Evolutionary conservation across 2,329 filamentous ascomycete species (phyloP).

Genomic region (Neobulgaria alba): DNA sequence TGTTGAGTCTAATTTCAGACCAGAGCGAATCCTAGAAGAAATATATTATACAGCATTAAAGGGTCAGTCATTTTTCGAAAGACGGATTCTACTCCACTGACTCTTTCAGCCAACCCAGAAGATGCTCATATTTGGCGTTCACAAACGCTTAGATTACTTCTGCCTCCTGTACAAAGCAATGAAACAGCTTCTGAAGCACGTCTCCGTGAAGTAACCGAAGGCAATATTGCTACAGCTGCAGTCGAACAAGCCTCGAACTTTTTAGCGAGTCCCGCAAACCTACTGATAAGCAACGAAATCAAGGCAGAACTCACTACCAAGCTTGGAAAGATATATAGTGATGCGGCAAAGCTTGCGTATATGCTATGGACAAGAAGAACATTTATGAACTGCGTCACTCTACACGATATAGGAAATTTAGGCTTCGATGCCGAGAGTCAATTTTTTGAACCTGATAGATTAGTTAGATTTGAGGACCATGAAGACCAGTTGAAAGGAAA

Average conservation of each 20-base stretch:
- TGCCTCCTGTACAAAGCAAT: constrained; percentile 7
- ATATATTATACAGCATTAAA: constrained; percentile 5
- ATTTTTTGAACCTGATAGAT: constrained; percentile 4
- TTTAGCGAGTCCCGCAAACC: constrained; percentile 4
- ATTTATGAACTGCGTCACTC: constrained; percentile 3
- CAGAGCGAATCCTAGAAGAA: constrained; percentile 1
- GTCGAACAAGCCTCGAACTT: constrained; percentile 4
- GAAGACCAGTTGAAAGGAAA: constrained; percentile 9
- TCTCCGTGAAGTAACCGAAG: constrained; percentile 1
- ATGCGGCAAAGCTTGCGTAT: constrained; percentile 12
- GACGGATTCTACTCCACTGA: background rate
- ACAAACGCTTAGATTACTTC: constrained; percentile 11
- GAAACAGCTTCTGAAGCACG: constrained; percentile 2
- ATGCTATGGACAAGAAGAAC: constrained; percentile 16
- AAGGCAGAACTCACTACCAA: background rate
- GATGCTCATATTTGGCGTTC: constrained; percentile 18
- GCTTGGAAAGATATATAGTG: constrained; percentile 7
- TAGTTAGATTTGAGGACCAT: constrained; percentile 9
- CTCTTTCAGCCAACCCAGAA: constrained; percentile 9
- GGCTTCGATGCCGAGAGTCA: constrained; percentile 5
- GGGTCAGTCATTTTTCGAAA: constrained; percentile 5
- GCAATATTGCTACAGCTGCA: constrained; percentile 1
- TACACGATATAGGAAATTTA: background rate
- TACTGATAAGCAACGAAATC: constrained; percentile 3
- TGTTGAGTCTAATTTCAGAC: background rate